Percentiles rank a stretch among this genome's conserved stretches.
Conservation (phyloP, 2,329 filamentous ascomycete species). For the Colletotrichum costaricense region DNA sequence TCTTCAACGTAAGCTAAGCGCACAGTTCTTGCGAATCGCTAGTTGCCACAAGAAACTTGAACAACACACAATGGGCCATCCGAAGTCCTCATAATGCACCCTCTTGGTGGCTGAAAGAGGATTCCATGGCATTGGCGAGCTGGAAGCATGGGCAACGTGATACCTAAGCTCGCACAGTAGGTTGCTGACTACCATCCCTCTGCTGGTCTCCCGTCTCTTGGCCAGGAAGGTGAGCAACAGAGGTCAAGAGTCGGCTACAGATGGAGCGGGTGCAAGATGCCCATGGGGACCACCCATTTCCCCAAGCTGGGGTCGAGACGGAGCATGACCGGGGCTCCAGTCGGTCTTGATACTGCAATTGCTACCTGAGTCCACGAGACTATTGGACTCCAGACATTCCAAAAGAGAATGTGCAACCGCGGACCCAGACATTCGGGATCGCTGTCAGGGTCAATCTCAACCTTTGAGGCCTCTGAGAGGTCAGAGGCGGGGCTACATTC, state of each 20-base stretch:
- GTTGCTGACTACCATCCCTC: background rate
- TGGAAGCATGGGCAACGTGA: background rate
- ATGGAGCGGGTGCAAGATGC: background rate
- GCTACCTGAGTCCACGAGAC: background rate
- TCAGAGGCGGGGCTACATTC: background rate
- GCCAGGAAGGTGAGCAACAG: background rate
- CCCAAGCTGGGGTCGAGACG: too few species aligned
- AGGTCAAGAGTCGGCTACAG: background rate
- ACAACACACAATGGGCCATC: background rate
- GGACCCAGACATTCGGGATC: background rate
- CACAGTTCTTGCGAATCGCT: background rate
- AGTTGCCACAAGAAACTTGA: constrained; percentile 14
- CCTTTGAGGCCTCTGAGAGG: background rate
- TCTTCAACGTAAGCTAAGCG: background rate
- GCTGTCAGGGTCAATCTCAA: background rate
- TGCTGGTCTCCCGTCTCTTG: constrained; percentile 1
- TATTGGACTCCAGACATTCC: constrained; percentile 8
- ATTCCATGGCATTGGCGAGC: background rate
- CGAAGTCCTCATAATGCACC: constrained; percentile 1
- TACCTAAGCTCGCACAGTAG: background rate
- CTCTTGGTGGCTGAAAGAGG: background rate
- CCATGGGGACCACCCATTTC: background rate
- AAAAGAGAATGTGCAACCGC: background rate
- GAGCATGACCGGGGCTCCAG: background rate
- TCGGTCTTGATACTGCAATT: background rate